Conservation (phyloP, 768 basidiomycete species). For the Suillus plorans region DNA sequence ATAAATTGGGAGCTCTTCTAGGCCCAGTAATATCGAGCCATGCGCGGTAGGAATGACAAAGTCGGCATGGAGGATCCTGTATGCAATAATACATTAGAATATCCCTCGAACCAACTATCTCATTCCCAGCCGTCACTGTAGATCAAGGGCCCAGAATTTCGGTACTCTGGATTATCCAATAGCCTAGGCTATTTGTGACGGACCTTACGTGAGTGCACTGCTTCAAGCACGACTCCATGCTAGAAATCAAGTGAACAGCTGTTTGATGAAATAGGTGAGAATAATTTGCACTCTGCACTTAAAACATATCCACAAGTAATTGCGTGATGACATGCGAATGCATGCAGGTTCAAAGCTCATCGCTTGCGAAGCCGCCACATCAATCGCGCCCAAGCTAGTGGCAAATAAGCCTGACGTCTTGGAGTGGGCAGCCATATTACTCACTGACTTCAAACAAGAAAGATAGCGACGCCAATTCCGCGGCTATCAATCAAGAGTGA, state of each 20-base stretch:
- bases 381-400: neutral
- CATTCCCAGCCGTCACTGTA: neutral
- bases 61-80: neutral
- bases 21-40: neutral
- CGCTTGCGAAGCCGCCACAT: neutral
- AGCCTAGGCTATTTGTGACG: neutral
- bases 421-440: neutral
- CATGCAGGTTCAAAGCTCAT: conserved; percentile 1
- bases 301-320: neutral
- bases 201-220: neutral
- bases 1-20: neutral
- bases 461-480: neutral
- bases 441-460: neutral
- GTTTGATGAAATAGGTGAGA: neutral
- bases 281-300: neutral
- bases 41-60: neutral
- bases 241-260: neutral
- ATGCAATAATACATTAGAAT: neutral
- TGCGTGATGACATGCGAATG: neutral
- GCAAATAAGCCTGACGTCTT: neutral
- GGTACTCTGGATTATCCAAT: neutral
- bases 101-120: neutral
- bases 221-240: too few relatives aligned
- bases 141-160: neutral
- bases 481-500: neutral